These are phyloP conservation scores for Prototheca cutis DNA, from an alignment of 163 green algal genomes.

Conservation along the genomic window DNA sequence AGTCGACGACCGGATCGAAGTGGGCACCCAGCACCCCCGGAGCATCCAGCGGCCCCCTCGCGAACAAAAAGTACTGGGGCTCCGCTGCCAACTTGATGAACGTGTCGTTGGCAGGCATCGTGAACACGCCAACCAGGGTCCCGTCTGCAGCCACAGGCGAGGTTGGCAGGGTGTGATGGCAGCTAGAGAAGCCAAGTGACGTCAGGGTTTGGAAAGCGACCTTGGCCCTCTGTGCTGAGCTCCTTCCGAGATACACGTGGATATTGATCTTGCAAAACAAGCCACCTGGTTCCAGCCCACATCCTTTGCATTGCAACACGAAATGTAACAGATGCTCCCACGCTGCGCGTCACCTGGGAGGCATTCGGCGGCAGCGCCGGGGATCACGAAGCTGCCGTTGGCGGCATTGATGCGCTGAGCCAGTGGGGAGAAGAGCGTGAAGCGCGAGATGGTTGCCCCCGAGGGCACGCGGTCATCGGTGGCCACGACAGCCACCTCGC, in stretches of 20 bases:
- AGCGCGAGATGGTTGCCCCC: not conserved
- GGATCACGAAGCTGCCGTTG: not conserved
- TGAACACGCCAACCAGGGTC: not conserved
- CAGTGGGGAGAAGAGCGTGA: not conserved
- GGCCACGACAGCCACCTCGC: not conserved
- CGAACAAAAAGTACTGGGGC: conserved; percentile 1
- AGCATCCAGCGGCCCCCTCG: not conserved
- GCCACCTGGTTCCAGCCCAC: too few species aligned
- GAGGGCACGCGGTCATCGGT: conserved; percentile 1
- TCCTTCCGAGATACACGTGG: too few species aligned
- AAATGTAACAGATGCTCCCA: too few species aligned
- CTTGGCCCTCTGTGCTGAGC: too few species aligned
- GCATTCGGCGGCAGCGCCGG: not conserved
- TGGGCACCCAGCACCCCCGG: not conserved
- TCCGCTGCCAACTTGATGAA: not conserved
- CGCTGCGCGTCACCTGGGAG: not conserved
- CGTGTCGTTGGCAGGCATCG: not conserved
- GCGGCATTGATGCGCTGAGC: not conserved
- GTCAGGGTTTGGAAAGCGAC: too few species aligned
- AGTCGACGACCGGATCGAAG: not conserved
- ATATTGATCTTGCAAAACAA: too few species aligned
- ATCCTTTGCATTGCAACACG: too few species aligned
- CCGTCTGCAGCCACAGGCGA: not conserved
- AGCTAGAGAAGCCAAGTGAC: too few species aligned
- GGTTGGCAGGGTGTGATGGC: too few species aligned